These are phyloP conservation scores for Salix dunnii DNA, from an alignment of 345 rosid genomes.

Conservation along the genomic window DNA sequence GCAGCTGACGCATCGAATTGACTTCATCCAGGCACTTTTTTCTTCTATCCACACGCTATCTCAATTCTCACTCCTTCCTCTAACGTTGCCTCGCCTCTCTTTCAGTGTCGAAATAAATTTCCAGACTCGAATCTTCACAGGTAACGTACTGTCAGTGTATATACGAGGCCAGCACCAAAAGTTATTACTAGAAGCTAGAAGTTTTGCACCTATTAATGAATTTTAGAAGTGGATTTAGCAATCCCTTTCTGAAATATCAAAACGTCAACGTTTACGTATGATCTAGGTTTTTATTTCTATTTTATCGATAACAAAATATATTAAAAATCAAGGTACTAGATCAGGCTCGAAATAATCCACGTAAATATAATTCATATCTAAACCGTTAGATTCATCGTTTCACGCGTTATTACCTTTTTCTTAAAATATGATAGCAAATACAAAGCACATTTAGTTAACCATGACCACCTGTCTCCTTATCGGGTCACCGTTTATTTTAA, in stretches of 20 bases:
- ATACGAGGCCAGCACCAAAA: not conserved
- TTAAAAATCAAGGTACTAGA: no score
- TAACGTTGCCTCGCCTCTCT: not conserved
- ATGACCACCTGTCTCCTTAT: no score
- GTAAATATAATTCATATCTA: no score
- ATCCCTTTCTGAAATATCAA: not conserved
- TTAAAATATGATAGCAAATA: not conserved
- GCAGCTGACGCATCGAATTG: conserved; percentile 15
- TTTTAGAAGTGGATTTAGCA: not conserved
- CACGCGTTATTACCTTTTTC: no score
- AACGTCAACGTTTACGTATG: not conserved
- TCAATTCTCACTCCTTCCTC: conserved; percentile 4
- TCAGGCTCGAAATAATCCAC: no score
- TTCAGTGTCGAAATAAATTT: not conserved
- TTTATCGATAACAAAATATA: not conserved
- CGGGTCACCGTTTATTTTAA: no score
- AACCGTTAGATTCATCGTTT: no score
- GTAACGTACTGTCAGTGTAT: not conserved
- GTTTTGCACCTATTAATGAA: not conserved
- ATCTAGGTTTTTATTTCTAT: not conserved
- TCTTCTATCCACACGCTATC: conserved; percentile 7
- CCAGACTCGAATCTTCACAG: not conserved
- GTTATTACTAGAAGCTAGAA: not conserved
- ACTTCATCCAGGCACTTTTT: conserved; percentile 13
- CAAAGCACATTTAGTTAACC: no score